Percentiles rank a stretch among this genome's conserved stretches.
These are phyloP conservation scores for Botrytis sinoallii DNA, from an alignment of 2,329 filamentous ascomycete genomes.

Conservation along the genomic window DNA sequence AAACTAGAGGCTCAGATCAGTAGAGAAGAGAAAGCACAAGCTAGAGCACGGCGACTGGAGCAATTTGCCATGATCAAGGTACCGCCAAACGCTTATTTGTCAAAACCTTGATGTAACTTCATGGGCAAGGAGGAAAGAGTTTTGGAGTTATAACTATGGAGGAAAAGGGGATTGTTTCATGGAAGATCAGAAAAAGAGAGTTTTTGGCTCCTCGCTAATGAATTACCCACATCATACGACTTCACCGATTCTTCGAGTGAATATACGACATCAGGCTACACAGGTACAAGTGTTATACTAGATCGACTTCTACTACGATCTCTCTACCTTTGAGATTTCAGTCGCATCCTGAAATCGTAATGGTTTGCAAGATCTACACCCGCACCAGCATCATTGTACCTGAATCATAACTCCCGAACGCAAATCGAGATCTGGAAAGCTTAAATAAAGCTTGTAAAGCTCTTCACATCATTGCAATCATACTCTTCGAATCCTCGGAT, in stretches of 20 bases:
- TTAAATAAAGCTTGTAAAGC: no score
- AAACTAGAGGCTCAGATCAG: background rate
- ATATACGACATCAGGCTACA: background rate
- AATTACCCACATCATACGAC: background rate
- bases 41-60: background rate
- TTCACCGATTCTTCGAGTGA: background rate
- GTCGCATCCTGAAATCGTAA: background rate
- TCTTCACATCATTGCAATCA: background rate
- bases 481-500: background rate
- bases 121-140: rapidly evolving
- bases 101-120: background rate
- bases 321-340: background rate
- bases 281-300: background rate
- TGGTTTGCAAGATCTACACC: background rate
- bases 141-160: background rate
- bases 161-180: background rate
- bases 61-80: background rate
- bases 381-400: no score
- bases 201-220: no score
- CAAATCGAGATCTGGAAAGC: background rate
- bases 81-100: background rate
- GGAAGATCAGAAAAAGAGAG: no score
- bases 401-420: background rate
- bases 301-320: background rate
- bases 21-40: background rate